phyloP scores from a whole-genome alignment of 768 basidiomycete species.

The Russula abietina region DNA sequence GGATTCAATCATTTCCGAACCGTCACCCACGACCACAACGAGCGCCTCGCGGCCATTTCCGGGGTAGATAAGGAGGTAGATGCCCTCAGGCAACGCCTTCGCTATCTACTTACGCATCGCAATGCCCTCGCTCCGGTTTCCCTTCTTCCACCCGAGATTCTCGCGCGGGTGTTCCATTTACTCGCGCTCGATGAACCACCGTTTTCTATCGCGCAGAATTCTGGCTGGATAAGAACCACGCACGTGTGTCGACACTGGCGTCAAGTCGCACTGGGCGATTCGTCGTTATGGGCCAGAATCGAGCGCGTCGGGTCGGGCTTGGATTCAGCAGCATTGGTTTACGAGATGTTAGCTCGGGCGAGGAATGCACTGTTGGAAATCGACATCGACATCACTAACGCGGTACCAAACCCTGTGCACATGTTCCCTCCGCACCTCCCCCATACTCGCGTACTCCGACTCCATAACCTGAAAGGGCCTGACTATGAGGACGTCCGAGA shows the following conservation, averaged over 20 bases:
- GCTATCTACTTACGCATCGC: not conserved
- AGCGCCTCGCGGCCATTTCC: conserved; percentile 1
- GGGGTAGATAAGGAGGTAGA: conserved; percentile 6
- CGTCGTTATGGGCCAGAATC: conserved; percentile 11
- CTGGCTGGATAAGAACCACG: conserved; percentile 1
- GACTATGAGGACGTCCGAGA: not conserved
- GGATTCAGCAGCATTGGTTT: not conserved
- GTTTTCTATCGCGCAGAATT: no score
- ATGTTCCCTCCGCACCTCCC: not conserved
- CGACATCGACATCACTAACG: not conserved
- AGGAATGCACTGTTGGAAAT: conserved; percentile 3
- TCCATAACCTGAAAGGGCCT: not conserved
- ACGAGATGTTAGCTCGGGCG: conserved; percentile 7
- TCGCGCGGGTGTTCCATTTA: conserved; percentile 6
- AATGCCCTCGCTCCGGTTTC: conserved; percentile 9
- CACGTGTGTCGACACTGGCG: conserved; percentile 23
- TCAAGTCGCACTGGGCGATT: conserved; percentile 12
- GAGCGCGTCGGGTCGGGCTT: not conserved
- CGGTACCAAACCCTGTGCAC: not conserved
- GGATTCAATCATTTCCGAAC: not conserved
- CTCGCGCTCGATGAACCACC: not conserved
- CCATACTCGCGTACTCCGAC: conserved; percentile 12
- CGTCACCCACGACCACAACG: not conserved
- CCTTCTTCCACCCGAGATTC: not conserved
- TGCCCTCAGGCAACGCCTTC: not conserved